phyloP scores from a whole-genome alignment of 1,284 basidiomycete species.

The Puccinia hordei region DNA sequence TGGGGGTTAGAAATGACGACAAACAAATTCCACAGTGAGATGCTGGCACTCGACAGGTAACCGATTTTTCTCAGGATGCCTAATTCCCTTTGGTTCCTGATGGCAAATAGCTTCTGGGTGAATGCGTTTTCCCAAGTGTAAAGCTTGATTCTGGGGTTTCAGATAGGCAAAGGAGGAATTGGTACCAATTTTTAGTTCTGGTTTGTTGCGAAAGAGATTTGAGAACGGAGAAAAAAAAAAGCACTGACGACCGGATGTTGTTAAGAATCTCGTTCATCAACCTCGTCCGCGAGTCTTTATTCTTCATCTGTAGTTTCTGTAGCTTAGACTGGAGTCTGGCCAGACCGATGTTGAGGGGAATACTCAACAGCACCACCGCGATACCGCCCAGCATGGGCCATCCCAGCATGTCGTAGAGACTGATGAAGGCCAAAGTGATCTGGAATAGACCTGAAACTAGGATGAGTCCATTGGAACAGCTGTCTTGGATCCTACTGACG shows the following conservation, averaged over 20 bases:
- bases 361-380: slow-evolving; percentile 70
- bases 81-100: slow-evolving; percentile 83
- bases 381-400: slow-evolving; percentile 82
- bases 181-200: slow-evolving; percentile 14
- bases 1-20: slow-evolving; percentile 12
- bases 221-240: background rate
- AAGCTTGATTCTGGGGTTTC: slow-evolving; percentile 68
- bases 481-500: slow-evolving; percentile 81
- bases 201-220: slow-evolving; percentile 53
- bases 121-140: slow-evolving; percentile 89
- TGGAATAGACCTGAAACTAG: slow-evolving; percentile 67
- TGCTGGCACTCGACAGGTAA: slow-evolving; percentile 64
- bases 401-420: slow-evolving; percentile 63
- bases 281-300: slow-evolving; percentile 55
- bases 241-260: slow-evolving; percentile 52
- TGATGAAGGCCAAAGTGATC: slow-evolving; percentile 85
- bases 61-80: slow-evolving; percentile 79
- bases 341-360: slow-evolving; percentile 56
- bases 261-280: slow-evolving; percentile 58
- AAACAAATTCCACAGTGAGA: slow-evolving; percentile 53
- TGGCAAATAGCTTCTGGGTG: slow-evolving; percentile 70
- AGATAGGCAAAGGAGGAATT: slow-evolving; percentile 5
- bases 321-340: slow-evolving; percentile 54
- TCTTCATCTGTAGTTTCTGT: slow-evolving; percentile 55
- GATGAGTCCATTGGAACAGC: slow-evolving; percentile 69